Conservation (phyloP, 2,329 filamentous ascomycete species). For the Ophiostoma sp. region DNA sequence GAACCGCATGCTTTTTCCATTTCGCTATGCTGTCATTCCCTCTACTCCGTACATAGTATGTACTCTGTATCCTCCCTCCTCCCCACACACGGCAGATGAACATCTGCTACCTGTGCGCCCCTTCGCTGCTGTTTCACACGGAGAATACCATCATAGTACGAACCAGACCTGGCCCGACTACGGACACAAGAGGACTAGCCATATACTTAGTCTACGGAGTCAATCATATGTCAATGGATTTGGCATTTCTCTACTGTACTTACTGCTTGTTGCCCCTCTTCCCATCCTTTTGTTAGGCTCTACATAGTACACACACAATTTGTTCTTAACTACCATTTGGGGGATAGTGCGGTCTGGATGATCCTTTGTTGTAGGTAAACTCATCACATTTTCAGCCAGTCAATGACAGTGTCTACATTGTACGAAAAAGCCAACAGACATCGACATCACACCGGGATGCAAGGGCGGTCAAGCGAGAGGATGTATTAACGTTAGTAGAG, state of each 20-base stretch:
- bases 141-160: constrained; percentile 14
- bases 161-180: constrained; percentile 6
- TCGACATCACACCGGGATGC: background rate
- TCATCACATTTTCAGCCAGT: background rate
- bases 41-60: background rate
- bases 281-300: background rate
- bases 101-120: constrained; percentile 8
- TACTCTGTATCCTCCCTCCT: background rate
- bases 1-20: background rate
- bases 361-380: background rate
- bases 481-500: background rate
- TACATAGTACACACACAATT: background rate
- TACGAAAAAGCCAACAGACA: background rate
- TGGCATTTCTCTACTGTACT: background rate
- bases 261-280: background rate
- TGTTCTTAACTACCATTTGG: background rate
- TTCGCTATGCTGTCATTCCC: background rate
- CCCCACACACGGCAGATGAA: constrained; percentile 11
- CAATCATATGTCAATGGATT: background rate
- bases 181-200: background rate
- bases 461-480: constrained; percentile 11
- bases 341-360: background rate
- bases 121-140: constrained; percentile 12
- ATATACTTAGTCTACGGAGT: background rate
- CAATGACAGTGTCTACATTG: background rate